phyloP scores from a whole-genome alignment of 441 rosid species.

The Pelargonium australe region DNA sequence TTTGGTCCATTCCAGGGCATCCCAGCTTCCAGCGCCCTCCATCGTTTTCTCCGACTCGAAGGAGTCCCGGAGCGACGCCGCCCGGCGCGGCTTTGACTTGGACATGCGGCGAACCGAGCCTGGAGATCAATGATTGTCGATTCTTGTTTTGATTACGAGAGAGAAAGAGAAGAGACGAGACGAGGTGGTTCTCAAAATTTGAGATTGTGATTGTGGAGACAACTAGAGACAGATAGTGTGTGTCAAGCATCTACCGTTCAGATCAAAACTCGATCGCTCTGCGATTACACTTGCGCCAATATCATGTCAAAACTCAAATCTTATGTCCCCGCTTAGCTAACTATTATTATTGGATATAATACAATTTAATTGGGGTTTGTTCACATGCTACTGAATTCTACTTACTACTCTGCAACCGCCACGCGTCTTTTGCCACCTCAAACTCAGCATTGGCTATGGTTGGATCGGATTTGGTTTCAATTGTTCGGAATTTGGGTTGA shows the following conservation, averaged over 20 bases:
- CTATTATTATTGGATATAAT: background rate
- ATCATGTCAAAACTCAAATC: background rate
- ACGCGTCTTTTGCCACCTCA: background rate
- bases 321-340: background rate
- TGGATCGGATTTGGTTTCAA: too few species aligned
- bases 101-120: slow-evolving; percentile 34
- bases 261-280: background rate
- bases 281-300: background rate
- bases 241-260: background rate
- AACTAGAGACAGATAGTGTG: too few species aligned
- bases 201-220: too few species aligned
- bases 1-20: slow-evolving; percentile 77
- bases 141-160: slow-evolving; percentile 8
- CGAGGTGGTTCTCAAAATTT: too few species aligned
- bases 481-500: too few species aligned
- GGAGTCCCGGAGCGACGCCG: slow-evolving; percentile 43
- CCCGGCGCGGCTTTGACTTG: slow-evolving; percentile 38
- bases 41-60: slow-evolving; percentile 47
- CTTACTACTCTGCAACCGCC: background rate
- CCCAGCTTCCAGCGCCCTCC: slow-evolving; percentile 81
- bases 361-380: background rate
- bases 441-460: background rate
- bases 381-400: background rate
- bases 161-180: slow-evolving; percentile 4
- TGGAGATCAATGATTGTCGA: background rate